Percentiles rank a stretch among this genome's conserved stretches.
These are phyloP conservation scores for Hypoxylon intermedium DNA, from an alignment of 495 filamentous ascomycete genomes.

Conservation along the genomic window DNA sequence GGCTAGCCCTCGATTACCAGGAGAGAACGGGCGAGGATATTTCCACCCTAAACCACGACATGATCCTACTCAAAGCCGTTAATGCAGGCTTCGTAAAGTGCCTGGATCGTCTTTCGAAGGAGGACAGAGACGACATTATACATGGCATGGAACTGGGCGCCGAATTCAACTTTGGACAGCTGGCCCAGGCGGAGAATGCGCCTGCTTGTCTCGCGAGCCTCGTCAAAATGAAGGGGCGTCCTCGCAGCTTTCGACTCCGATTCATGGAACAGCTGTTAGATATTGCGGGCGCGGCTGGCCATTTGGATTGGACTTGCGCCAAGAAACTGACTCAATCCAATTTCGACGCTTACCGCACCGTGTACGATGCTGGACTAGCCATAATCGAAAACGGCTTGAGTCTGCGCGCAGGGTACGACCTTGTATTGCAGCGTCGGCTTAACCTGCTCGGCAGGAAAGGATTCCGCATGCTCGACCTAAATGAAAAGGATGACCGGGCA, in stretches of 20 bases:
- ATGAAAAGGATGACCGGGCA: constrained; percentile 39
- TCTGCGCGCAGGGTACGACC: constrained; percentile 46
- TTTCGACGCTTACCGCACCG: constrained; percentile 43
- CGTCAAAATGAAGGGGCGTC: constrained; percentile 30
- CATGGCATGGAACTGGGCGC: constrained; percentile 54
- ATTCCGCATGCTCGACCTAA: constrained; percentile 39
- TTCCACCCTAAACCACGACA: constrained; percentile 43
- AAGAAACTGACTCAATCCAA: constrained; percentile 46
- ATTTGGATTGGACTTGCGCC: constrained; percentile 49
- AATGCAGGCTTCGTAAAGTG: constrained; percentile 38
- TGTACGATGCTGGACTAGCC: constrained; percentile 40
- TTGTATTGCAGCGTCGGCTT: constrained; percentile 41
- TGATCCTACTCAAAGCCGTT: constrained; percentile 46
- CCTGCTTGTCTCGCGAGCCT: constrained; percentile 42
- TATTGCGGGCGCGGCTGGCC: constrained; percentile 48
- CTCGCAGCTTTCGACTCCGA: constrained; percentile 44
- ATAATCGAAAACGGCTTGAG: constrained; percentile 33
- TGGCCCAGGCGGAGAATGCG: constrained; percentile 50
- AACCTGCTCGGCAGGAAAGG: constrained; percentile 30
- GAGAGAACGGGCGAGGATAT: constrained; percentile 38
- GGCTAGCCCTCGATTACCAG: constrained; percentile 40
- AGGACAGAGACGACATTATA: constrained; percentile 44
- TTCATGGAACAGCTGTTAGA: constrained; percentile 51
- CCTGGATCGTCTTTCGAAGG: constrained; percentile 32
- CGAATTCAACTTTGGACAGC: constrained; percentile 53